A percentile compares a stretch with the other conserved stretches of the same genome.
Evolutionary conservation across 805 yeast species (phyloP).

Genomic region (Komagataella phaffii): DNA sequence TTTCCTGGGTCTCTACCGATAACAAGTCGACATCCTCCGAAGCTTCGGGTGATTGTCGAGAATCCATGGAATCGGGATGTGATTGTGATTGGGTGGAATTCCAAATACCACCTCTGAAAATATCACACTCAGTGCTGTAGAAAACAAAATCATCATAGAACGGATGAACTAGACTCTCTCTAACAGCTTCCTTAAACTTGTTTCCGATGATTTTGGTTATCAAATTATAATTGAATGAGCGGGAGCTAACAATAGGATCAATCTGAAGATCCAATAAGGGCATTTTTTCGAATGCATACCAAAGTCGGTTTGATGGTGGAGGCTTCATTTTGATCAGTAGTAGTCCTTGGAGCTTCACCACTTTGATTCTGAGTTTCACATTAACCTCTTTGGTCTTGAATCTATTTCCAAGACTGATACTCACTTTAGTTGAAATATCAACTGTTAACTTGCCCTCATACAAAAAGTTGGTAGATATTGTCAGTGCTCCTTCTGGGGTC

Average conservation of each 20-base stretch:
- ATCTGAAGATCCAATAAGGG: constrained; percentile 65
- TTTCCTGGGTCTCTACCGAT: background rate
- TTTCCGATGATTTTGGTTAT: constrained; percentile 72
- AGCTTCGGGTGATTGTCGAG: constrained; percentile 1
- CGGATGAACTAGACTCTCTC: constrained; percentile 73
- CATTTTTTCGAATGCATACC: constrained; percentile 79
- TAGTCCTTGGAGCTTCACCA: constrained; percentile 63
- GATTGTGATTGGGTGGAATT: constrained; percentile 23
- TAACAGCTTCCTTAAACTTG: constrained; percentile 65
- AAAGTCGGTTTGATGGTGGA: constrained; percentile 80
- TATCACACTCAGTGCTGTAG: constrained; percentile 48
- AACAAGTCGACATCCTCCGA: background rate
- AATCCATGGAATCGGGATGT: constrained; percentile 1
- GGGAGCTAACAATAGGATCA: constrained; percentile 85
- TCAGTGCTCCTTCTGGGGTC: constrained; percentile 68
- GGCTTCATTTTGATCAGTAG: constrained; percentile 60
- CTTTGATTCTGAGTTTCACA: constrained; percentile 53
- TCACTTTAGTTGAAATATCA: constrained; percentile 70
- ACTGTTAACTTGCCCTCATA: constrained; percentile 70
- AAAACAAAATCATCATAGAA: constrained; percentile 80
- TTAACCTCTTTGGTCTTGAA: constrained; percentile 66
- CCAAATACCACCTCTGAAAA: constrained; percentile 94
- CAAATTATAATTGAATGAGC: constrained; percentile 65
- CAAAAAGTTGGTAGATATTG: constrained; percentile 43
- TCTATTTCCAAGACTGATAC: constrained; percentile 60